Conservation (phyloP, 371 early-diverging fungal genomes). For the Mortierella sp. region DNA sequence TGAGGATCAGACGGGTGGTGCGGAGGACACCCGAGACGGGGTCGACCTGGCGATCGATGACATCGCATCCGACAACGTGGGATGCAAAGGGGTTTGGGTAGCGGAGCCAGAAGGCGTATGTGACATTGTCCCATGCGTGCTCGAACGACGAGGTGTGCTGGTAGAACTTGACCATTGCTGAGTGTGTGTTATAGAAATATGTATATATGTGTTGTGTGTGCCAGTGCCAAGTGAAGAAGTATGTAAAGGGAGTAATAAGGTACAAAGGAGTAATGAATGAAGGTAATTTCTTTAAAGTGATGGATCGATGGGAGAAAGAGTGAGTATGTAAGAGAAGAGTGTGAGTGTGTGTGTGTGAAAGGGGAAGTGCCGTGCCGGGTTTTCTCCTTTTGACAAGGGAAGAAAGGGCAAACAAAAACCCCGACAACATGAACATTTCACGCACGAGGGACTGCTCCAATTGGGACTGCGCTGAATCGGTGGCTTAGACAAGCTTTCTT, state of each 20-base stretch:
- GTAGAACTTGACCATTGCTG: slow-evolving; percentile 65
- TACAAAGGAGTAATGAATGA: background rate
- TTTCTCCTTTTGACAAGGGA: background rate
- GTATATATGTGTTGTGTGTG: background rate
- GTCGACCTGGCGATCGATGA: slow-evolving; percentile 90
- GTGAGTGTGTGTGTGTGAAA: background rate
- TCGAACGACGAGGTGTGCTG: slow-evolving; percentile 82
- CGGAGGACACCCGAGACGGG: slow-evolving; percentile 83
- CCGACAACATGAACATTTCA: background rate
- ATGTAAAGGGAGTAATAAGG: background rate
- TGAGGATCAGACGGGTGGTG: slow-evolving; percentile 91
- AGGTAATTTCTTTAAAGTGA: background rate
- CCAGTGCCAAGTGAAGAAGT: too few relatives aligned
- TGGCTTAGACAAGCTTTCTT: background rate
- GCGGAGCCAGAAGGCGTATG: slow-evolving; percentile 91
- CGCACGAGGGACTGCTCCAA: background rate
- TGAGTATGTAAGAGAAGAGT: background rate
- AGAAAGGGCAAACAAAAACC: background rate
- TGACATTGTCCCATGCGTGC: slow-evolving; percentile 89
- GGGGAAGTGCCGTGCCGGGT: background rate
- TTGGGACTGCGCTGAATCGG: background rate
- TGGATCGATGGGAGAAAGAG: background rate
- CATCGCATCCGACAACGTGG: slow-evolving; percentile 94
- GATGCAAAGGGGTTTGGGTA: slow-evolving; percentile 98
- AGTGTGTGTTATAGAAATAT: background rate